These are phyloP conservation scores for Candida ascalaphidarum DNA, from an alignment of 805 yeast species.

Conservation along the genomic window DNA sequence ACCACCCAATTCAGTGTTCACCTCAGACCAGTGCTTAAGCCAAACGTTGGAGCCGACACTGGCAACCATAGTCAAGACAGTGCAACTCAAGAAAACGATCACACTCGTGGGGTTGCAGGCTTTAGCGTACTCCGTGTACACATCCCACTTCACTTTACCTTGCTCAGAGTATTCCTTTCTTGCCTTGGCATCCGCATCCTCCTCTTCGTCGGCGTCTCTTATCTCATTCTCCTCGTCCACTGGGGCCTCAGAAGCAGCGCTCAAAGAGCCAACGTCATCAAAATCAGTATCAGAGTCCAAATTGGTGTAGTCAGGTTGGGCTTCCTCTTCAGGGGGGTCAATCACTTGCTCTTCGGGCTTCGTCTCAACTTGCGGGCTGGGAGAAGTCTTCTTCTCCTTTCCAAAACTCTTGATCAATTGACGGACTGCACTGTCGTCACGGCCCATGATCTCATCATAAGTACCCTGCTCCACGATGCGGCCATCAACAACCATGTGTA, in stretches of 20 bases:
- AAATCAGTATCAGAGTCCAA: conserved; percentile 22
- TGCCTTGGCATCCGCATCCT: conserved; percentile 29
- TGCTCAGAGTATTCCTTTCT: conserved; percentile 79
- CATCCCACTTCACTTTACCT: conserved; percentile 87
- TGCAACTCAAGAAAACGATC: conserved; percentile 42
- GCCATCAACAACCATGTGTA: conserved; percentile 65
- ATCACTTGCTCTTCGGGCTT: conserved; percentile 5
- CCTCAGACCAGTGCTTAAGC: conserved; percentile 97
- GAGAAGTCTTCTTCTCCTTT: conserved; percentile 21
- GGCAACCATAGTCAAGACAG: conserved; percentile 50
- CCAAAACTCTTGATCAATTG: conserved; percentile 59
- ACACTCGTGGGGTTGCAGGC: conserved; percentile 78
- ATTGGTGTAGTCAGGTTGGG: conserved; percentile 8
- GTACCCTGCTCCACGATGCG: conserved; percentile 59
- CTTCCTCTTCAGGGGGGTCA: conserved; percentile 4
- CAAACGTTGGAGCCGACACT: conserved; percentile 74
- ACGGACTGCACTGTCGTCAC: conserved; percentile 40
- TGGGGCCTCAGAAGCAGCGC: conserved; percentile 59
- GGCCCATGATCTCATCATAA: conserved; percentile 42
- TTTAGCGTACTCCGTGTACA: conserved; percentile 73
- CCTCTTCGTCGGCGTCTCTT: conserved; percentile 29
- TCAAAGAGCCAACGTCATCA: conserved; percentile 31
- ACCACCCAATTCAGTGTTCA: conserved; percentile 56
- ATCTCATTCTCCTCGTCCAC: conserved; percentile 18
- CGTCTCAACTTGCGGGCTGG: conserved; percentile 5